Base-by-base conservation (phyloP, 78 protist genomes). In the Speleostelium caveatum region DNA sequence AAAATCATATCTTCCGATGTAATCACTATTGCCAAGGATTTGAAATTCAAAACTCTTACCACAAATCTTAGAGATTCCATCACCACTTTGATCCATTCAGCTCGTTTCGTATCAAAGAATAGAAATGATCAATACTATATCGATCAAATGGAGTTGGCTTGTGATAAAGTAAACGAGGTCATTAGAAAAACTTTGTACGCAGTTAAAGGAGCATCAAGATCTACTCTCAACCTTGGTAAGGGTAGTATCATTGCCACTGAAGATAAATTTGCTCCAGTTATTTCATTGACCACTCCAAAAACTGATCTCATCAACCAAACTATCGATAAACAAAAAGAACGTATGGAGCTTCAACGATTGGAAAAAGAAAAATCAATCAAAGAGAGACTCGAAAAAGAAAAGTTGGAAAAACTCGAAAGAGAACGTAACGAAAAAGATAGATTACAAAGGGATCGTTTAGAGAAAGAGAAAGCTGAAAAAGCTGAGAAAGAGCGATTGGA, bases 141-240 rank as follows among this genome's bases (percentile, higher is more conserved):
- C 16, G 91, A 83, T 69, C 77, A 83, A 45, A 32, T 83, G 41
- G 91, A 83, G 38, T 67, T 83, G 73, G 91, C 91, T 3, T 63
- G 63, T 14, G 77, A 65, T 3, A 83, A 83, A 24, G 36, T 83
- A 12, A 83, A 83, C 42, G 91, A 83, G 2, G 39, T 65, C 41
- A 67, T 83, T 38, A 58, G 75, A 53, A 83, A 69, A 32, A 83
- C 55, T n/a, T 56, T 83, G 35, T 83, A 67, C 61, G 33, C 65
- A 32, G 79, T 83, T 10, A 72, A 72, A 36, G 32, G 65, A n/a
- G 39, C 51, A n/a, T 72, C 83, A 58, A 74, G 30, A n/a, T 58
- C 55, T 26, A 33, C 83, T 22, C 53, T 58, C 19, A 74, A 74
- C 58, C 42, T 74, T 45, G 10, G 10, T 10, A 45, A 45, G 6